Evolutionary conservation across 768 basidiomycete species (phyloP), one percentile per base, ranked within the genome.

Genomic region (Piloderma croceum): DNA sequence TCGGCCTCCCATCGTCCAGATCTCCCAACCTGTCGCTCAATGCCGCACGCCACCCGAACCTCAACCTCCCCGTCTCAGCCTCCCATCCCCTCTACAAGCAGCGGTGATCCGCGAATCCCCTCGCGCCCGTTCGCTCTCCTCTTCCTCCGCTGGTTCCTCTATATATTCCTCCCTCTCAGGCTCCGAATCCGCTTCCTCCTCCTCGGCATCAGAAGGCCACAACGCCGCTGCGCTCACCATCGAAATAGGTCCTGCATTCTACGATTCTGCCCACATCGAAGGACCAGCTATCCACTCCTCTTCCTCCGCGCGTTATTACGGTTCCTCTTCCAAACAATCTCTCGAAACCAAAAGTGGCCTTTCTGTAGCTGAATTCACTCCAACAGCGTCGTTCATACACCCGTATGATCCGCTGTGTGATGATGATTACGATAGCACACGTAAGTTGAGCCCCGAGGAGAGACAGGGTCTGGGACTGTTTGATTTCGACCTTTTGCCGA

Each of bases 401-500:
- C 63, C 70, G 10, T 76, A 68, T 43, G 66, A 70, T 43, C 54
- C 60, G 12, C 47, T 48, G 3, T 48, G 45, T 11, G 55, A 60
- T 19, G 55, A 58, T 18, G 54, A 53, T 18, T 54, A 62, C 29
- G 59, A 61, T 11, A 49, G 56, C n/a, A 45, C 57, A 5, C 55
- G 59, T 18, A 47, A 36, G n/a, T 45, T 44, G 5, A 39, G 49
- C 15, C 67, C 70, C 0, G 62, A 67, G 41, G 62, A 62, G 24
- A 61, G 62, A 27, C 72, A 71, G 45, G 50, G 53, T 5, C 50
- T 74, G 5, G 58, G 64, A 4, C 43, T 66, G 7, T 76, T 75
- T 48, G 71, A 77, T 45, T 77, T 78, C 38, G 74, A 76, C 40
- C 59, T 67, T 7, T 62, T 78, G 12, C n/a, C n/a, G n/a, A n/a